Conservation (phyloP, 768 basidiomycete species). For the Mycena haematopus region DNA sequence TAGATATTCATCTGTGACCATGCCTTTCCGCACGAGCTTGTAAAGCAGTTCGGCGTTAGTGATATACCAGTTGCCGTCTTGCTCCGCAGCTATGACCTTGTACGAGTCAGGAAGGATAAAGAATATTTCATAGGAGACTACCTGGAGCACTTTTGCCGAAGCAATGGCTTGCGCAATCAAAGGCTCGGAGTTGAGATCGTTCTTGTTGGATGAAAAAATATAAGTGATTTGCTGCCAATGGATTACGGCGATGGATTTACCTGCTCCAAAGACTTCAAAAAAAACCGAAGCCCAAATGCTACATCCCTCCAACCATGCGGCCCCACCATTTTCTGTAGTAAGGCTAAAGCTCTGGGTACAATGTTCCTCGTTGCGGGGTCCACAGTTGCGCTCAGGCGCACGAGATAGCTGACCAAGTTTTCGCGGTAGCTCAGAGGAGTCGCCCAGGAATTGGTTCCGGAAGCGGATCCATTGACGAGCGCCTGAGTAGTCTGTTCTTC, state of each 20-base stretch:
- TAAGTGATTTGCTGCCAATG: slow-evolving; percentile 12
- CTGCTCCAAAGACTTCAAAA: slow-evolving; percentile 83
- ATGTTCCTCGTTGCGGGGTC: slow-evolving; percentile 58
- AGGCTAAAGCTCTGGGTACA: slow-evolving; percentile 65
- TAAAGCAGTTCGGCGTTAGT: slow-evolving; percentile 75
- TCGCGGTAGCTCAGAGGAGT: slow-evolving; percentile 85
- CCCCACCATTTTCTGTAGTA: slow-evolving; percentile 81
- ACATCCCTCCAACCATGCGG: slow-evolving; percentile 91
- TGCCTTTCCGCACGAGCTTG: slow-evolving; percentile 86
- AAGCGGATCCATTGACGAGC: slow-evolving; percentile 30
- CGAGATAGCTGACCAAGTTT: slow-evolving; percentile 92
- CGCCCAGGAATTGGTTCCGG: slow-evolving; percentile 56
- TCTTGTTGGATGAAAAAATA: slow-evolving; percentile 54
- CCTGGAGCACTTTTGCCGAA: slow-evolving; percentile 85
- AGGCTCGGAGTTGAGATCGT: slow-evolving; percentile 72
- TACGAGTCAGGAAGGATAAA: not conserved
- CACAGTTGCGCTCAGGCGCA: slow-evolving; percentile 83
- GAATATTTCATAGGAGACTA: not conserved
- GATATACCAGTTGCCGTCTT: slow-evolving; percentile 83
- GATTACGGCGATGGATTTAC: slow-evolving; percentile 45
- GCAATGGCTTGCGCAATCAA: slow-evolving; percentile 74
- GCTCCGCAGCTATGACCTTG: slow-evolving; percentile 75
- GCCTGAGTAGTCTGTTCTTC: slow-evolving; percentile 69
- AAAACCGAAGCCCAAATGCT: slow-evolving; percentile 89
- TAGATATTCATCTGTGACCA: slow-evolving; percentile 77